Evolutionary conservation across 352 stramenopile species (phyloP), one percentile per base, ranked within the genome.

Genomic region (Pythium volutum): DNA sequence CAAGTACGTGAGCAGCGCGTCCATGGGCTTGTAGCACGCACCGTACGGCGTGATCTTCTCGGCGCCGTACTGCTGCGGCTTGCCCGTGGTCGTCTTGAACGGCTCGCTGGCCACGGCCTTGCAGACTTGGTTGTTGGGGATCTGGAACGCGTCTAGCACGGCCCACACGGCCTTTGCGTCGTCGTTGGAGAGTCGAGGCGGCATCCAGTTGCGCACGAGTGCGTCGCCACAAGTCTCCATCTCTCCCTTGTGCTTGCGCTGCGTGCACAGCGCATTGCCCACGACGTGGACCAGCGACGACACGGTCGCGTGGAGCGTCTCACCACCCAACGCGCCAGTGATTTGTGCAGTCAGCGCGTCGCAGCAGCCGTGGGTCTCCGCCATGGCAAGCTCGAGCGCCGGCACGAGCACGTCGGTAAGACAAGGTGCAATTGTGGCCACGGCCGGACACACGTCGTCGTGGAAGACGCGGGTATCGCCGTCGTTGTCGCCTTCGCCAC

Each of bases 91-190:
- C 20, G 55, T 62, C 20, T 14, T 33, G 45, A 55, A 62, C 46
- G 43, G 43, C 33, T 62, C 18, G 23, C 55, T 41, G 45, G 16
- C 34, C 5, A 29, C 46, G 33, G 55, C 55, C 43, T 39, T 47
- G 43, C 55, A 62, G n/a, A 47, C 55, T 23, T 62, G 47, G 39
- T 46, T n/a, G 39, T 65, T 65, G 16, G 58, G 58, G 29, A 65
- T 58, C 49, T 65, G 58, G 49, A 65, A 59, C 8, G 25, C 42
- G 16, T 58, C 48, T 3, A 65, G 23, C 12, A 54, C 51, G 31
- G 41, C 56, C 48, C 38, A 46, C n/a, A 31, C 39, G 4, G 49
- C 49, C 39, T 57, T 58, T 20, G 54, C 22, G 18, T 58, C 49
- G 38, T 51, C 47, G 18, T 27, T 8, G 27, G 4, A 20, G 4